Evolutionary conservation across 75 land plant species (phyloP).

Genomic region (Cryptomeria japonica): DNA sequence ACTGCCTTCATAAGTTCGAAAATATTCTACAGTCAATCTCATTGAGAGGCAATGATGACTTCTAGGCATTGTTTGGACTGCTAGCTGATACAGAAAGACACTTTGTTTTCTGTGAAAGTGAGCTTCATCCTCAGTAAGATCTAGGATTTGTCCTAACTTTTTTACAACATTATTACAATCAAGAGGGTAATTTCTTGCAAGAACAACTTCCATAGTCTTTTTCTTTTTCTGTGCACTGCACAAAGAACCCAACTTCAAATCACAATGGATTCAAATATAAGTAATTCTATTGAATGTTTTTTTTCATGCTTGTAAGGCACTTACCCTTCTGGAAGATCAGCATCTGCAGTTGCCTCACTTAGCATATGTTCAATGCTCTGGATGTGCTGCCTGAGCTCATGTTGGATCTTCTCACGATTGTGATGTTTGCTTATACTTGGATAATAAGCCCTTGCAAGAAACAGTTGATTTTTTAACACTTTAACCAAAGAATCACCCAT

Average conservation of each 20-base stretch:
- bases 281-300: not conserved
- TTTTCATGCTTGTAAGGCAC: constrained; percentile 13
- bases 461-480: constrained; percentile 80
- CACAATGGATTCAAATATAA: constrained; percentile 1
- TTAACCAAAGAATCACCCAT: constrained; percentile 81
- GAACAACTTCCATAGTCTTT: constrained; percentile 56
- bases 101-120: constrained; percentile 84
- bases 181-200: constrained; percentile 52
- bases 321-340: constrained; percentile 69
- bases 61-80: constrained; percentile 87
- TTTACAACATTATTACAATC: constrained; percentile 74
- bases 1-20: constrained; percentile 16
- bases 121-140: constrained; percentile 84
- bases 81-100: constrained; percentile 82
- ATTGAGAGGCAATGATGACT: constrained; percentile 87
- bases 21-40: constrained; percentile 86
- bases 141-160: constrained; percentile 80
- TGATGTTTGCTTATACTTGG: constrained; percentile 78
- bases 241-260: not conserved
- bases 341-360: constrained; percentile 68
- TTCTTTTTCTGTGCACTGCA: constrained; percentile 66
- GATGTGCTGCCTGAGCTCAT: constrained; percentile 65
- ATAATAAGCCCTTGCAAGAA: constrained; percentile 85
- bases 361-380: constrained; percentile 70
- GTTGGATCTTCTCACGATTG: constrained; percentile 48